A percentile compares a stretch with the other conserved stretches of the same genome.
Evolutionary conservation across 805 yeast species (phyloP).

Genomic region (Torulaspora microellipsoides): DNA sequence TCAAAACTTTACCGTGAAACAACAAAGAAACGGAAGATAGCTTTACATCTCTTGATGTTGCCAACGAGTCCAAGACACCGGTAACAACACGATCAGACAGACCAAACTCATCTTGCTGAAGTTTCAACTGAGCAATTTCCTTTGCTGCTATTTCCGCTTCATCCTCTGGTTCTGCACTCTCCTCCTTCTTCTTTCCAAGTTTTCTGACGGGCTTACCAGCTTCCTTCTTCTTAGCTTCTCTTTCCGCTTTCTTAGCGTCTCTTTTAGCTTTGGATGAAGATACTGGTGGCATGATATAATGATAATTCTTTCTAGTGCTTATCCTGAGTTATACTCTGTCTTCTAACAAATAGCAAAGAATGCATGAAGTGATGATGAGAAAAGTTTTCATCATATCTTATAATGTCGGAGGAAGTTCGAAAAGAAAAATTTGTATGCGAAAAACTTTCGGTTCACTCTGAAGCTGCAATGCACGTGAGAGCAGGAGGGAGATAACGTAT

Average conservation of each 20-base stretch:
- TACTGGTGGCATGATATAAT: conserved; percentile 39
- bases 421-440: too few relatives aligned
- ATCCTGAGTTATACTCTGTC: too few relatives aligned
- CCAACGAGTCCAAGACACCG: conserved; percentile 88
- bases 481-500: too few relatives aligned
- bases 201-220: conserved; percentile 54
- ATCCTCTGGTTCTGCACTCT: conserved; percentile 35
- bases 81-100: conserved; percentile 95
- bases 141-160: conserved; percentile 62
- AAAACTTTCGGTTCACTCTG: too few relatives aligned
- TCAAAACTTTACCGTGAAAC: conserved; percentile 95
- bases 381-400: too few relatives aligned
- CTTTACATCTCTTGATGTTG: conserved; percentile 91
- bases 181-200: conserved; percentile 50
- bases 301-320: too few relatives aligned
- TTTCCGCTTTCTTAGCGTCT: conserved; percentile 92
- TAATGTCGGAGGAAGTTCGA: too few relatives aligned
- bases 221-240: conserved; percentile 94
- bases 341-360: too few relatives aligned
- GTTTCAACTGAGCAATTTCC: conserved; percentile 77
- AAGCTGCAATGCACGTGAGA: too few relatives aligned
- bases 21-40: conserved; percentile 82
- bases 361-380: too few relatives aligned
- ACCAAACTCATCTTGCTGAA: conserved; percentile 93
- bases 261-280: conserved; percentile 97